A percentile compares a stretch with the other conserved stretches of the same genome.
Evolutionary conservation across 208 protist genomes (phyloP).

Genomic region (Crithidia sp.): DNA sequence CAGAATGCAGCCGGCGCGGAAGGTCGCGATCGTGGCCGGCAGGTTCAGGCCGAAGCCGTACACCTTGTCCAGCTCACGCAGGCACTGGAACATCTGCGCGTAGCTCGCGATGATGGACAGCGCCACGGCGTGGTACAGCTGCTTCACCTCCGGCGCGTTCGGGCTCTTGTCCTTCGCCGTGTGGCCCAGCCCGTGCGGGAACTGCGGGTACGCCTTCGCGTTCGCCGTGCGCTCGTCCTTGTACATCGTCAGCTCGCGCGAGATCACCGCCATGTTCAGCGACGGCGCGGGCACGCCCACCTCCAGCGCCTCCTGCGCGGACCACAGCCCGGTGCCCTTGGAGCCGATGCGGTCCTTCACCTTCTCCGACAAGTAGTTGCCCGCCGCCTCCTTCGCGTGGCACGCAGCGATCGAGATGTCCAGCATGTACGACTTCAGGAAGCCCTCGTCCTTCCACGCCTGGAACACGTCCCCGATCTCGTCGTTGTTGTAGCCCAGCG

Average conservation of each 20-base stretch:
- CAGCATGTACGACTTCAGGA: slow-evolving; percentile 97
- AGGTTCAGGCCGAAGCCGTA: slow-evolving; percentile 89
- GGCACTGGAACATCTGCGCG: slow-evolving; percentile 94
- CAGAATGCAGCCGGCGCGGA: slow-evolving; percentile 92
- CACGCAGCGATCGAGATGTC: slow-evolving; percentile 98
- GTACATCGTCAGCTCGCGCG: slow-evolving; percentile 92
- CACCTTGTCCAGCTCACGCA: slow-evolving; percentile 89
- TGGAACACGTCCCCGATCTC: slow-evolving; percentile 93
- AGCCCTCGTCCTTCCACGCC: slow-evolving; percentile 94
- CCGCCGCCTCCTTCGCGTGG: slow-evolving; percentile 87
- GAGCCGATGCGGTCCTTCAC: slow-evolving; percentile 96
- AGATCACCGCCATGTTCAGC: slow-evolving; percentile 94
- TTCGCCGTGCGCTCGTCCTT: slow-evolving; percentile 93
- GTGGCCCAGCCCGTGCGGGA: slow-evolving; percentile 28
- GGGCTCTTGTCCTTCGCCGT: slow-evolving; percentile 53
- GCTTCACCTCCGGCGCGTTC: slow-evolving; percentile 57
- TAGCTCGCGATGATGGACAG: slow-evolving; percentile 90
- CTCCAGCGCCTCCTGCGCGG: slow-evolving; percentile 94
- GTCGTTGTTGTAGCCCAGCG: slow-evolving; percentile 90
- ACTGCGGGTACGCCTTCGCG: slow-evolving; percentile 41
- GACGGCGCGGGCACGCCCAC: slow-evolving; percentile 89
- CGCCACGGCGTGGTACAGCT: slow-evolving; percentile 81
- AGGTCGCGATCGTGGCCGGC: slow-evolving; percentile 90
- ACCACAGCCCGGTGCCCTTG: slow-evolving; percentile 99
- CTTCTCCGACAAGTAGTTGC: slow-evolving; percentile 92